A percentile compares a stretch with the other conserved stretches of the same genome.
These are phyloP conservation scores for Trematosphaeria pertusa DNA, from an alignment of 2,329 filamentous ascomycete species.

Conservation along the genomic window DNA sequence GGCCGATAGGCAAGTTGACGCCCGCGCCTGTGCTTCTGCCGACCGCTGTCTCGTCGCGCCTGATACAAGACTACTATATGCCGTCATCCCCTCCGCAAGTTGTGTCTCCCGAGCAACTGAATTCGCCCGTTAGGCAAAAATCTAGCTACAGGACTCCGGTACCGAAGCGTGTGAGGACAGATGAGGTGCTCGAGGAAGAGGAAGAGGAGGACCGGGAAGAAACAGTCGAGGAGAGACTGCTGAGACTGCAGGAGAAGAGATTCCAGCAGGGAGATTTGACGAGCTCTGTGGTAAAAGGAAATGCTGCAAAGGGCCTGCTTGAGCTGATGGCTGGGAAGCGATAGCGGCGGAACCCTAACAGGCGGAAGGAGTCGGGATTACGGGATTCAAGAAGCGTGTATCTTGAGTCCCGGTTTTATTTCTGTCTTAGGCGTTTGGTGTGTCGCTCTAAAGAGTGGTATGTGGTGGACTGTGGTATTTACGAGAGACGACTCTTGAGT, in stretches of 20 bases:
- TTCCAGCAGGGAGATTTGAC: conserved; percentile 48
- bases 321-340: conserved; percentile 50
- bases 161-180: conserved; percentile 17
- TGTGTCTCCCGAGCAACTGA: conserved; percentile 28
- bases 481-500: too few species aligned
- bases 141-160: conserved; percentile 21
- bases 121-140: conserved; percentile 22
- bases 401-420: not conserved
- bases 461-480: too few species aligned
- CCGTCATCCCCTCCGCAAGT: conserved; percentile 41
- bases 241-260: conserved; percentile 35
- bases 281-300: conserved; percentile 57
- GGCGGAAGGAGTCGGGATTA: not conserved
- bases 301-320: conserved; percentile 62
- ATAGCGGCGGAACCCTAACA: too few species aligned
- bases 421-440: not conserved
- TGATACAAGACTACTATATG: conserved; percentile 36
- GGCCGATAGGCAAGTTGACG: conserved; percentile 38
- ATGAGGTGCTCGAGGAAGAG: conserved; percentile 20
- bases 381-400: not conserved
- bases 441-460: too few species aligned
- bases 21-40: conserved; percentile 50
- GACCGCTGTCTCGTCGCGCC: conserved; percentile 48
- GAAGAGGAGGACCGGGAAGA: conserved; percentile 21
- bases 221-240: conserved; percentile 28